Conservation (phyloP, 805 yeast species). For the Kuraishia piskuri region DNA sequence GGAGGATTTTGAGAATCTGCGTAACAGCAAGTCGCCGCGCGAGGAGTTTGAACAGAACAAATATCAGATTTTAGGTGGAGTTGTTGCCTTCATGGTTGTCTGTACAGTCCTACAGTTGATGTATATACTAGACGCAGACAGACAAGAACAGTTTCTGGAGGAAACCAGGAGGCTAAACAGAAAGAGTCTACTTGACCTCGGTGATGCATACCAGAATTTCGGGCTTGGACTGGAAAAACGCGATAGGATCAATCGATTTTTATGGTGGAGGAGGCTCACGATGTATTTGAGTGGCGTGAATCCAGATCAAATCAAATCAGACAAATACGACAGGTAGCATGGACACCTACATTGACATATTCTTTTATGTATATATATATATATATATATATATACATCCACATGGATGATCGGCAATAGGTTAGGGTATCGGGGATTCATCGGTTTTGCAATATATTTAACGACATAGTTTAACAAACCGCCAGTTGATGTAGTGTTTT, state of each 20-base stretch:
- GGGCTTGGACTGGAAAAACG: constrained; percentile 42
- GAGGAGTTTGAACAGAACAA: constrained; percentile 21
- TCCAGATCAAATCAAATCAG: constrained; percentile 10
- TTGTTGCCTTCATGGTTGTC: constrained; percentile 17
- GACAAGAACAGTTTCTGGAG: constrained; percentile 20
- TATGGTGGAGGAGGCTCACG: constrained; percentile 39
- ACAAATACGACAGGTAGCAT: not conserved
- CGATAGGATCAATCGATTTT: constrained; percentile 45
- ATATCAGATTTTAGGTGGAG: constrained; percentile 16
- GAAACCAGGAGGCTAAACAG: constrained; percentile 23
- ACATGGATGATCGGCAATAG: too few species aligned
- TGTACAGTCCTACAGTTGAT: constrained; percentile 21
- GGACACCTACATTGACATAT: too few species aligned
- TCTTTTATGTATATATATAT: too few species aligned
- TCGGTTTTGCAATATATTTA: too few species aligned
- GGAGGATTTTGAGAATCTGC: constrained; percentile 45
- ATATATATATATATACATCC: too few species aligned
- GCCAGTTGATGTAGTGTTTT: too few species aligned
- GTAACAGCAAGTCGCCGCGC: constrained; percentile 2
- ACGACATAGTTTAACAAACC: too few species aligned
- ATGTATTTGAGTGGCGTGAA: constrained; percentile 18
- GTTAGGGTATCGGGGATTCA: too few species aligned
- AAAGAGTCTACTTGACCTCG: constrained; percentile 29
- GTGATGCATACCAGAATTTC: constrained; percentile 37
- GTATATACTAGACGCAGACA: constrained; percentile 17